Base-by-base conservation (phyloP, 148 eudicot species). In the Rhododendron mucronatum region DNA sequence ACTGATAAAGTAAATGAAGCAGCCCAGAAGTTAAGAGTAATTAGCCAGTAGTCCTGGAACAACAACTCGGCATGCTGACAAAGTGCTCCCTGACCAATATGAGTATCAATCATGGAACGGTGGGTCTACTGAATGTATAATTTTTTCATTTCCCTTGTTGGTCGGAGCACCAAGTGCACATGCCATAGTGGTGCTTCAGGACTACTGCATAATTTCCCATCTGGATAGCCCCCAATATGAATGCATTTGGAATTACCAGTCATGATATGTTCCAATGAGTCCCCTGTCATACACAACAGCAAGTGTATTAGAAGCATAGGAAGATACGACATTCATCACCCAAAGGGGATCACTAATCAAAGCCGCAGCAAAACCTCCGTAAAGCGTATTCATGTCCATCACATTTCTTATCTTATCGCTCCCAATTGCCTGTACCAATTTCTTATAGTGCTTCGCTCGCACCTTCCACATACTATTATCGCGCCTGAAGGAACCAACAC, bases 241-340 rank as follows among this genome's bases (percentile, higher is more conserved):
- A 78, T 28, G 44, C 83, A 48, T 39, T 67, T 2, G 28, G 28
- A 90, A 41, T 92, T 95, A 96, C 99, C 99, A 95, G 88, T 96
- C 97, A 87, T 96, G 99, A 55, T 90, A 93, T 76, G 93, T 88
- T 90, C 99, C 99, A 37, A 96, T 94, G 86, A 96, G 97, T 7
- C 99, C 99, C 57, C 99, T 90, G 78, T 96, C 99, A 81, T 89
- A 96, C 28, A 96, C 94, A 65, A 94, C 94, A 1, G 97, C 90
- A 87, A 96, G 91, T 8, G 97, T 89, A 84, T 96, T 95, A 14
- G 91, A 28, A 81, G 93, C 90, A 84, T 94, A 94, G 1, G 98
- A 92, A 21, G 99, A 95, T 30, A 94, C 99, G 33, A 94, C 99
- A 84, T 96, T 96, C 99, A 96, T 95, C 53, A 96, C 98, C 99